Evolutionary conservation across 2,329 filamentous ascomycete species (phyloP).

Genomic region (Seiridium unicorne): DNA sequence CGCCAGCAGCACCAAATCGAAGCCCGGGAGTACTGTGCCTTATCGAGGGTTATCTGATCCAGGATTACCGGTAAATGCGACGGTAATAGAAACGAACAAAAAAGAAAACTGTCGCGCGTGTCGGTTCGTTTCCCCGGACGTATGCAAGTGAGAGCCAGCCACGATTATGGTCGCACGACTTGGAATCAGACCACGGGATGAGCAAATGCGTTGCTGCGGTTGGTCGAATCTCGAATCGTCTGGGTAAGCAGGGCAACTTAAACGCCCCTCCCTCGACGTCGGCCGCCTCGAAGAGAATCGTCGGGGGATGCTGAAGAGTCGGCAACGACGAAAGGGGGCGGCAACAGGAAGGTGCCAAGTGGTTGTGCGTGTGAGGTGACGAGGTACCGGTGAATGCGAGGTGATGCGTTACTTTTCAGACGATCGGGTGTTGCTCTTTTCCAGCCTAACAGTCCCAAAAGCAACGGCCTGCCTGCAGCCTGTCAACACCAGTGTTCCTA

Average conservation of each 20-base stretch:
- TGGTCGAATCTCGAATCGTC: background rate
- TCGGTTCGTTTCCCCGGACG: background rate
- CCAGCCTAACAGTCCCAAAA: background rate
- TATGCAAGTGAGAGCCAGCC: background rate
- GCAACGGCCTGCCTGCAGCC: background rate
- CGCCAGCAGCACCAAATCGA: background rate
- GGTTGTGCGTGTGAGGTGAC: background rate
- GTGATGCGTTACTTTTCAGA: constrained; percentile 3
- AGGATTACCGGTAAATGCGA: too few relatives aligned
- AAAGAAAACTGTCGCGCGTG: background rate
- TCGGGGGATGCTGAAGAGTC: too few relatives aligned
- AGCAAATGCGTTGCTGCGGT: constrained; percentile 1
- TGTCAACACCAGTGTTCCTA: constrained; percentile 6
- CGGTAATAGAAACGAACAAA: too few relatives aligned
- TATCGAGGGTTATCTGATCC: too few relatives aligned
- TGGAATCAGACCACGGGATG: background rate
- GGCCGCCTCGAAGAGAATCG: too few relatives aligned
- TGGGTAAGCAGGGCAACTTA: background rate
- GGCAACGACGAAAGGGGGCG: background rate
- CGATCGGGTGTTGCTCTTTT: background rate
- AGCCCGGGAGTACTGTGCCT: background rate
- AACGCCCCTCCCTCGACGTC: background rate
- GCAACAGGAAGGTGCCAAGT: background rate
- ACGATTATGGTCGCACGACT: constrained; percentile 3
- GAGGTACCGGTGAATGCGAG: background rate